A percentile compares a stretch with the other conserved stretches of the same genome.
These are phyloP conservation scores for Acrodontium crateriforme DNA, from an alignment of 2,329 filamentous ascomycete genomes.

Conservation along the genomic window DNA sequence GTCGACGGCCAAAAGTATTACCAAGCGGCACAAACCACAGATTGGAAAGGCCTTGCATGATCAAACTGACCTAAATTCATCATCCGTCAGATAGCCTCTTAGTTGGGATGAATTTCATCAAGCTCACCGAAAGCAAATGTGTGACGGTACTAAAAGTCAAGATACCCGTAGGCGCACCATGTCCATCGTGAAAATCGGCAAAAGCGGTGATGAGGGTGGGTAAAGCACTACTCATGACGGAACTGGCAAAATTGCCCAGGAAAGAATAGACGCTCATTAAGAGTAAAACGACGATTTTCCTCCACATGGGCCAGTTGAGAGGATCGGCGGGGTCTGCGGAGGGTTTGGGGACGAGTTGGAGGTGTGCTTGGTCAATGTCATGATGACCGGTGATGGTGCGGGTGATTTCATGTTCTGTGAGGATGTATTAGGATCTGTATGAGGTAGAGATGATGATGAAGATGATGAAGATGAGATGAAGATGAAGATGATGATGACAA, in stretches of 20 bases:
- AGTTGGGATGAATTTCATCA: slow-evolving; percentile 9
- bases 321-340: slow-evolving; percentile 10
- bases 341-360: too few species aligned
- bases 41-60: slow-evolving; percentile 19
- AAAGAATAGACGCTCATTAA: slow-evolving; percentile 13
- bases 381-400: too few species aligned
- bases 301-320: slow-evolving; percentile 7
- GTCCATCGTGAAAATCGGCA: slow-evolving; percentile 10
- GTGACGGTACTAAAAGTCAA: too few species aligned
- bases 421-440: too few species aligned
- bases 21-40: slow-evolving; percentile 17
- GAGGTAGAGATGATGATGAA: too few species aligned
- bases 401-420: too few species aligned
- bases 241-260: slow-evolving; percentile 17
- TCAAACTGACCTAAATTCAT: slow-evolving; percentile 17
- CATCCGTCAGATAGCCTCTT: slow-evolving; percentile 18
- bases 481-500: too few species aligned
- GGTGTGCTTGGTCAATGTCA: too few species aligned
- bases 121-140: slow-evolving; percentile 3
- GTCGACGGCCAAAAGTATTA: slow-evolving; percentile 16
- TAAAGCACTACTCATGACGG: slow-evolving; percentile 18
- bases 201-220: slow-evolving; percentile 19
- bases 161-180: slow-evolving; percentile 7
- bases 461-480: too few species aligned
- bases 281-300: slow-evolving; percentile 7